These are phyloP conservation scores for Chlamydomonas sphaeroides DNA, from an alignment of 139 green algal genomes.

Conservation along the genomic window DNA sequence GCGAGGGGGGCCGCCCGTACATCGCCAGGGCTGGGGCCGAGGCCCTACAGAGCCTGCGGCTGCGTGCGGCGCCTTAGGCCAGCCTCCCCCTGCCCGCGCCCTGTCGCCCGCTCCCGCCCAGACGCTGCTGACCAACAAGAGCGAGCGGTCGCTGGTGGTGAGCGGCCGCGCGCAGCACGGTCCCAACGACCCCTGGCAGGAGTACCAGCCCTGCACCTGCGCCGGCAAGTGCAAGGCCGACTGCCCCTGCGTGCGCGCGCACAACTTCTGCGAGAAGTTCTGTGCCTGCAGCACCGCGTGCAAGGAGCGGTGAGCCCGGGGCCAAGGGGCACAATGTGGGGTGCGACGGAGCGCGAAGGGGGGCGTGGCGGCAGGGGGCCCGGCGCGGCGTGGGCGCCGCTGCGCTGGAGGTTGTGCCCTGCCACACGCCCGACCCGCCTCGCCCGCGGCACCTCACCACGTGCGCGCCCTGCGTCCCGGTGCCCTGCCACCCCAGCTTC, in stretches of 20 bases:
- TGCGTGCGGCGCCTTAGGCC: too few species aligned
- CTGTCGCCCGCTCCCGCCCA: too few species aligned
- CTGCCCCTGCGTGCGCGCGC: slow-evolving; percentile 60
- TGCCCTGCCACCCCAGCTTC: too few species aligned
- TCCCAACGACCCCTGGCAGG: slow-evolving; percentile 24
- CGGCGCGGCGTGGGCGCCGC: background rate
- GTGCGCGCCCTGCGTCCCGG: too few species aligned
- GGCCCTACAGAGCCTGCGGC: too few species aligned
- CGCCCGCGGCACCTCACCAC: too few species aligned
- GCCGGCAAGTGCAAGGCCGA: slow-evolving; percentile 36
- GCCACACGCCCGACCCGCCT: too few species aligned
- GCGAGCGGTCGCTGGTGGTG: slow-evolving; percentile 15
- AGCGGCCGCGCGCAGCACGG: background rate
- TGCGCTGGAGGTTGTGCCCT: background rate
- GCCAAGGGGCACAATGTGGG: too few species aligned
- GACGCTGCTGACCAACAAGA: slow-evolving; percentile 8
- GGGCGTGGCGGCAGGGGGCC: background rate
- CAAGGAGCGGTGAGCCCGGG: slow-evolving; percentile 39
- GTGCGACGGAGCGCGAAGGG: too few species aligned
- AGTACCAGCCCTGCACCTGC: slow-evolving; percentile 61
- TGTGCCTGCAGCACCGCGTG: slow-evolving; percentile 64
- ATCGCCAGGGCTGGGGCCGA: too few species aligned
- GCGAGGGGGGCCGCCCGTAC: too few species aligned
- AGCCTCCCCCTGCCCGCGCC: too few species aligned
- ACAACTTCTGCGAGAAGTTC: slow-evolving; percentile 79